phyloP scores from a whole-genome alignment of 352 stramenopile species.

The Sclerospora graminicola region DNA sequence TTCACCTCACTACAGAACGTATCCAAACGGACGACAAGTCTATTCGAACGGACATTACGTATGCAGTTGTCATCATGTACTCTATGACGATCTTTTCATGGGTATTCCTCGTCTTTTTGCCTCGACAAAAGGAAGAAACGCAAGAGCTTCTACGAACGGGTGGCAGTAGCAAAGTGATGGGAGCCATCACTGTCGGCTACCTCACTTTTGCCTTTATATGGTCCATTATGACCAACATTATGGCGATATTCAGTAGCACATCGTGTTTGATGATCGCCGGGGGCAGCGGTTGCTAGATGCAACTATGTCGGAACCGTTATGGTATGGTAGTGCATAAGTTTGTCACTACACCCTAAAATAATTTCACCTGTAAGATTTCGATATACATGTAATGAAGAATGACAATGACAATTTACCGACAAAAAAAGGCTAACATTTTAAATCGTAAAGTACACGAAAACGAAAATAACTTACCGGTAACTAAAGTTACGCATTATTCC shows the following conservation, averaged over 20 bases:
- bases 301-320: too few species aligned
- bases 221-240: conserved; percentile 21
- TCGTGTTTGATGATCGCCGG: conserved; percentile 28
- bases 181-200: conserved; percentile 20
- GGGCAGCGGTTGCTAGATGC: conserved; percentile 26
- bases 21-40: conserved; percentile 20
- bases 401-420: too few species aligned
- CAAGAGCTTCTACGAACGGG: conserved; percentile 21
- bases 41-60: conserved; percentile 29
- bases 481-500: too few species aligned
- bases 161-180: conserved; percentile 19
- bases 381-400: too few species aligned
- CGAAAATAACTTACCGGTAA: too few species aligned
- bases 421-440: too few species aligned
- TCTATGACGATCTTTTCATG: conserved; percentile 21
- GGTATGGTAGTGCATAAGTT: too few species aligned
- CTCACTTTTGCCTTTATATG: conserved; percentile 22
- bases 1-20: conserved; percentile 18
- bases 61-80: conserved; percentile 29
- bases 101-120: conserved; percentile 15
- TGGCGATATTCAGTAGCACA: conserved; percentile 20
- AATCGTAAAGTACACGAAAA: too few species aligned
- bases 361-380: too few species aligned
- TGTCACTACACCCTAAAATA: too few species aligned
- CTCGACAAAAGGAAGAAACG: conserved; percentile 25